Percentiles rank a stretch among this genome's conserved stretches.
These are phyloP conservation scores for Acacia concinna DNA, from an alignment of 331 rosid species.

Conservation along the genomic window DNA sequence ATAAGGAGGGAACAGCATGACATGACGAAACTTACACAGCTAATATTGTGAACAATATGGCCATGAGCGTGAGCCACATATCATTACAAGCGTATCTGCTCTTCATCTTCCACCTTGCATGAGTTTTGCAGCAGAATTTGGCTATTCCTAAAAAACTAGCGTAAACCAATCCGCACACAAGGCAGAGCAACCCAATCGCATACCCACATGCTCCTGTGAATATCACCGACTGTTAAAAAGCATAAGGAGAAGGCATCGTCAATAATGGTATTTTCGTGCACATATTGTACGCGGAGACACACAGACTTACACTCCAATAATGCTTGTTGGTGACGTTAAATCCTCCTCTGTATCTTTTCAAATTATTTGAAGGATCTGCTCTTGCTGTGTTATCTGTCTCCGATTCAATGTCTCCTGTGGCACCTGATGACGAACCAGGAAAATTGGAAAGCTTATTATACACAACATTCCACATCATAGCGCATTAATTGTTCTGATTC, in stretches of 20 bases:
- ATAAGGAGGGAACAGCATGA: neutral
- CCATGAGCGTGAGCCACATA: constrained; percentile 40
- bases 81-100: constrained; percentile 24
- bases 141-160: constrained; percentile 39
- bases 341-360: constrained; percentile 71
- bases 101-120: constrained; percentile 29
- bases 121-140: constrained; percentile 35
- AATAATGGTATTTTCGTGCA: neutral
- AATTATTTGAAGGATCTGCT: constrained; percentile 59
- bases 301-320: constrained; percentile 73
- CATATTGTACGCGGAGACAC: constrained; percentile 9
- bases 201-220: constrained; percentile 75
- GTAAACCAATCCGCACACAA: constrained; percentile 60
- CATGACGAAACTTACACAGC: constrained; percentile 53
- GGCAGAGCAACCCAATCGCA: constrained; percentile 63
- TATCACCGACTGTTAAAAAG: constrained; percentile 55
- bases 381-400: constrained; percentile 44
- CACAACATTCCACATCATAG: neutral
- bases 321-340: constrained; percentile 67
- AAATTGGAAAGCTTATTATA: neutral
- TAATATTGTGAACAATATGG: constrained; percentile 42
- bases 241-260: constrained; percentile 7
- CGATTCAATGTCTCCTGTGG: constrained; percentile 34
- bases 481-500: neutral
- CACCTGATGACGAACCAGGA: constrained; percentile 9